Percentiles rank a stretch among this genome's conserved stretches.
Evolutionary conservation across 768 basidiomycete species (phyloP).

Genomic region (Cystofilobasidium macerans): DNA sequence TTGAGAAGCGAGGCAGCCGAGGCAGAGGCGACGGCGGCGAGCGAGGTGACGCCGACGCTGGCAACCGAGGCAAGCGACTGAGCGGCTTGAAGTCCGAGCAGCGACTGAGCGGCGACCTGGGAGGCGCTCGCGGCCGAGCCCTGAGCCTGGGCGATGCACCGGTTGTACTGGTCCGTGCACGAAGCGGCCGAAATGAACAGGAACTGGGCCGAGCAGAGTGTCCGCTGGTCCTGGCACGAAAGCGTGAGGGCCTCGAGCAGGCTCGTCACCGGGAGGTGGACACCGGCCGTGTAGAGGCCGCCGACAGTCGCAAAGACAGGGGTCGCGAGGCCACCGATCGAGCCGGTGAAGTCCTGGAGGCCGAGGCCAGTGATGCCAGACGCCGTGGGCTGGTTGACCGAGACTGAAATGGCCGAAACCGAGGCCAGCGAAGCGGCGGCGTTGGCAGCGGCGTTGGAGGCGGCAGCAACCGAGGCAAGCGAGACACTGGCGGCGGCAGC

Average conservation of each 20-base stretch:
- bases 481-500: not conserved
- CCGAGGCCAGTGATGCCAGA: not conserved
- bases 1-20: not conserved
- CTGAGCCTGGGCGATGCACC: not conserved
- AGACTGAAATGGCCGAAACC: not conserved
- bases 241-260: not conserved
- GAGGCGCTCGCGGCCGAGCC: not conserved
- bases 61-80: not conserved
- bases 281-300: not conserved
- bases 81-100: not conserved
- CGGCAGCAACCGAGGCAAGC: not conserved
- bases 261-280: not conserved
- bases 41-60: not conserved
- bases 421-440: not conserved
- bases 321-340: not conserved
- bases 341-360: not conserved
- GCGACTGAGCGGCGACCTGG: not conserved
- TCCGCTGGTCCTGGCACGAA: slow-evolving; percentile 6
- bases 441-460: not conserved
- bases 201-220: not conserved
- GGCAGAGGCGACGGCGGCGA: not conserved
- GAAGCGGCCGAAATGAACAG: not conserved
- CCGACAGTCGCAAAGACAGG: not conserved
- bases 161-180: not conserved
- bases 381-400: not conserved